These are phyloP conservation scores for Saccharomyces hybrid DNA, from an alignment of 1,139 yeast genomes.

Conservation along the genomic window DNA sequence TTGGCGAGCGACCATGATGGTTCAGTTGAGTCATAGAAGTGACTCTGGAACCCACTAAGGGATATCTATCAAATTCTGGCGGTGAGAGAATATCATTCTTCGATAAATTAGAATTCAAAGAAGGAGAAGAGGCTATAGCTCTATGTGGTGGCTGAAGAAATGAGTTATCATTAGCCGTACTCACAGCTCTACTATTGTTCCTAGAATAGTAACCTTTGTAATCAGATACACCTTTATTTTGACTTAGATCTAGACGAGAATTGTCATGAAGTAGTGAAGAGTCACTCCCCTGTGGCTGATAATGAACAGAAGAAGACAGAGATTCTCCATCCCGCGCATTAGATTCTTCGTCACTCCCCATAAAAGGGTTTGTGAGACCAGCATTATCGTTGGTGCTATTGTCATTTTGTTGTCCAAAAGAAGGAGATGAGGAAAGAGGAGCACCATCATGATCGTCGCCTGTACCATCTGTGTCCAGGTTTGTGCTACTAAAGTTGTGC, in stretches of 20 bases:
- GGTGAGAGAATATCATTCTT: conserved; percentile 35
- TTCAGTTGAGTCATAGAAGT: conserved; percentile 34
- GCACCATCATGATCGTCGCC: neutral
- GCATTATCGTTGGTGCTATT: neutral
- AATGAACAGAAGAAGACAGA: conserved; percentile 6
- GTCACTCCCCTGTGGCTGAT: conserved; percentile 3
- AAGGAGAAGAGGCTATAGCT: conserved; percentile 9
- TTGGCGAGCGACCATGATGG: conserved; percentile 1
- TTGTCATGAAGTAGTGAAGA: neutral
- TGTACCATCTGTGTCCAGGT: conserved; percentile 1
- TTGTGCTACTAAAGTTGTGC: neutral
- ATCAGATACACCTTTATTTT: conserved; percentile 15
- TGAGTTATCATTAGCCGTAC: conserved; percentile 1
- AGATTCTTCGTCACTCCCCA: conserved; percentile 24
- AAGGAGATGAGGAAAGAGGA: neutral
- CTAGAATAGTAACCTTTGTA: conserved; percentile 27
- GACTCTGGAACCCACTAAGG: conserved; percentile 46
- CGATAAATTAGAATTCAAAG: conserved; percentile 15
- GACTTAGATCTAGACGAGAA: neutral
- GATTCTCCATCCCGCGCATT: conserved; percentile 5
- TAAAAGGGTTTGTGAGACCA: conserved; percentile 11
- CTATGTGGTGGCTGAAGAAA: conserved; percentile 5
- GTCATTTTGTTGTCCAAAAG: neutral
- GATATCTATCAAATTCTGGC: conserved; percentile 52
- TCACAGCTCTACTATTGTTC: conserved; percentile 8